Base-by-base conservation (phyloP, 371 early-diverging fungal genomes). In the Mortierella sp. region DNA sequence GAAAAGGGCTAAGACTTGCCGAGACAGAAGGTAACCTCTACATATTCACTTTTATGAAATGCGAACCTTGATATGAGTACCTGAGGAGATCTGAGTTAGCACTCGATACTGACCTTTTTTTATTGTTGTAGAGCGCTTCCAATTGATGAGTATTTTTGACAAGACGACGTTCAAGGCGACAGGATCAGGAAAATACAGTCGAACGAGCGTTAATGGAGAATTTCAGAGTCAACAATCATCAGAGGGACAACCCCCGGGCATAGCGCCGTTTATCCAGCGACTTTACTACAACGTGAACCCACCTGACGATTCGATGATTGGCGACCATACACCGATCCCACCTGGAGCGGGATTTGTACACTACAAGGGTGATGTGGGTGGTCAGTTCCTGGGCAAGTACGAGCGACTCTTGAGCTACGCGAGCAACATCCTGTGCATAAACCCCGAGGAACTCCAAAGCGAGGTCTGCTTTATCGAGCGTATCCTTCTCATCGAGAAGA, bases 291-390 rank as follows among this genome's bases (percentile, higher is more conserved):
- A 37, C 7, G 73, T 76, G 19, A 41, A 37, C n/a, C 66, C 47
- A 24, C 72, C 73, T 10, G 61, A 50, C 14, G 22, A 26, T 19
- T 4, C 9, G 19, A 29, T 2, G 3, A 44, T 66, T 22, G 48
- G 34, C 9, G 64, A 39, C 22, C 70, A 70, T 13, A 69, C 76
- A n/a, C 73, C 80, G 6, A 37, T 80, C n/a, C 29, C 16, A 40
- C 70, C 70, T 7, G 80, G 76, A 1, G 76, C 76, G 5, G 73
- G 70, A 1, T 83, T 47, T 61, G 83, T 83, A 2, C 75, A 63
- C 37, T 83, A 83, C 63, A 43, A 16, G 34, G 16, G 2, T 4
- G 72, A 83, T 24, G 43, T 22, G 10, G 19, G 34, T 1, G 68
- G 67, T 0, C 68, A 55, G 14, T 78, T 48, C 44, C 64, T 83